A percentile compares a stretch with the other conserved stretches of the same genome.
Conservation (phyloP, 306 rosid species). For the Rubus idaeus region DNA sequence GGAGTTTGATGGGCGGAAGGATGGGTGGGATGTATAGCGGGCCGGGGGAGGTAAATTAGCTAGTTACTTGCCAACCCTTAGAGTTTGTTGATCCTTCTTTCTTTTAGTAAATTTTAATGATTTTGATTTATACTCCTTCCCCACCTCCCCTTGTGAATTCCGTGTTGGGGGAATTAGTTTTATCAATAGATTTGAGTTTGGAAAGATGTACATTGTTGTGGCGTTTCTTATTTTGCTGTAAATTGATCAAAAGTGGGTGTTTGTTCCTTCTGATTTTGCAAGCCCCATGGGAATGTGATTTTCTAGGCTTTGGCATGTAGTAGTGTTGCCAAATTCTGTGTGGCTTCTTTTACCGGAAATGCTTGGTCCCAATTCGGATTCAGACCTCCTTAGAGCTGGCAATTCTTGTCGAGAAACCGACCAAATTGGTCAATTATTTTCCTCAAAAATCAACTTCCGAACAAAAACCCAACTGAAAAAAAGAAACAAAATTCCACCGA, state of each 20-base stretch:
- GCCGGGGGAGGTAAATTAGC: slow-evolving; percentile 9
- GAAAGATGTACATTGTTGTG: slow-evolving; percentile 61
- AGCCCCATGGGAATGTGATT: neutral
- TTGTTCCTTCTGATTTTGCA: neutral
- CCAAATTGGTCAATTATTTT: too few relatives aligned
- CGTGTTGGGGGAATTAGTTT: slow-evolving; percentile 43
- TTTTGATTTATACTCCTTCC: slow-evolving; percentile 17
- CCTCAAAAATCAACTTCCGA: too few relatives aligned
- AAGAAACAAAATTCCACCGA: too few relatives aligned
- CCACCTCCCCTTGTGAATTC: slow-evolving; percentile 50
- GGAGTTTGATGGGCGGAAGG: slow-evolving; percentile 71
- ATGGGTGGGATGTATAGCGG: slow-evolving; percentile 92
- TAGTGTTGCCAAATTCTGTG: neutral
- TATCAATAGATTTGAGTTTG: slow-evolving; percentile 36
- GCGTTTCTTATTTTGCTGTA: neutral
- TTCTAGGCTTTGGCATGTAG: neutral
- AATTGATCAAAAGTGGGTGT: neutral
- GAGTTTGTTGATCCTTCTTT: slow-evolving; percentile 25
- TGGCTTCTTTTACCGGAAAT: too few relatives aligned
- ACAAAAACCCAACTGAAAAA: too few relatives aligned
- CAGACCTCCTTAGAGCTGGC: too few relatives aligned
- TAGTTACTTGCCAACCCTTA: slow-evolving; percentile 31
- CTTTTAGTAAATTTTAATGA: slow-evolving; percentile 27
- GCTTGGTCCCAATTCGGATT: too few relatives aligned
- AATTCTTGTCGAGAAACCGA: too few relatives aligned